phyloP scores from a whole-genome alignment of 768 basidiomycete species.

The Xanthoconium purpureum region DNA sequence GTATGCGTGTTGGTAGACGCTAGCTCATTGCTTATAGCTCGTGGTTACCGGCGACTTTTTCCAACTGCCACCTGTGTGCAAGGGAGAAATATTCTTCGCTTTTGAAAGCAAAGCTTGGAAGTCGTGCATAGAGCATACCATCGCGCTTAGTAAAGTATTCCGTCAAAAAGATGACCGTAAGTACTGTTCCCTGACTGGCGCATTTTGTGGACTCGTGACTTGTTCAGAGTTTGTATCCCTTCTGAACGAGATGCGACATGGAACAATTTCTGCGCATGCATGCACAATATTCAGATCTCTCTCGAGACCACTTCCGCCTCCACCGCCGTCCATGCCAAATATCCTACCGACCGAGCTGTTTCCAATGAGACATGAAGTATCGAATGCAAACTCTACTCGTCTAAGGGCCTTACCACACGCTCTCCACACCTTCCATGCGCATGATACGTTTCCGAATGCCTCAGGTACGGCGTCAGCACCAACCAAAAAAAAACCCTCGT shows the following conservation, averaged over 20 bases:
- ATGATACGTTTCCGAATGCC: constrained; percentile 42
- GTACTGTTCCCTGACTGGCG: constrained; percentile 11
- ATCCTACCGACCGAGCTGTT: constrained; percentile 55
- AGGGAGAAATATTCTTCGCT: constrained; percentile 51
- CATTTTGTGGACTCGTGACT: not conserved
- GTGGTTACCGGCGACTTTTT: constrained; percentile 60
- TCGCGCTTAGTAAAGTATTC: constrained; percentile 71
- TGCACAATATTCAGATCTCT: constrained; percentile 48
- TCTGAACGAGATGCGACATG: constrained; percentile 74
- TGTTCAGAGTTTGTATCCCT: constrained; percentile 61
- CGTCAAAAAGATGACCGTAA: constrained; percentile 69
- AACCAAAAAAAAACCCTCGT: constrained; percentile 3
- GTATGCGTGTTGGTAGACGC: not conserved
- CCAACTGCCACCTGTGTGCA: constrained; percentile 54
- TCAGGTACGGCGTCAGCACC: not conserved
- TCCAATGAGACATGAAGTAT: constrained; percentile 67
- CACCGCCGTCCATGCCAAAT: constrained; percentile 26
- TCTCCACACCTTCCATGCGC: constrained; percentile 44
- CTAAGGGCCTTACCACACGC: constrained; percentile 46
- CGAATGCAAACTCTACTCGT: constrained; percentile 55
- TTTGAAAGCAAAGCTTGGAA: constrained; percentile 54
- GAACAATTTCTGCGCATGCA: constrained; percentile 46
- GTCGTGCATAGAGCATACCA: constrained; percentile 50
- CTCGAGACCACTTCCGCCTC: constrained; percentile 27
- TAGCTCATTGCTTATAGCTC: constrained; percentile 30